Evolutionary conservation across 2,329 filamentous ascomycete species (phyloP).

Genomic region (Corynespora cassiicola): DNA sequence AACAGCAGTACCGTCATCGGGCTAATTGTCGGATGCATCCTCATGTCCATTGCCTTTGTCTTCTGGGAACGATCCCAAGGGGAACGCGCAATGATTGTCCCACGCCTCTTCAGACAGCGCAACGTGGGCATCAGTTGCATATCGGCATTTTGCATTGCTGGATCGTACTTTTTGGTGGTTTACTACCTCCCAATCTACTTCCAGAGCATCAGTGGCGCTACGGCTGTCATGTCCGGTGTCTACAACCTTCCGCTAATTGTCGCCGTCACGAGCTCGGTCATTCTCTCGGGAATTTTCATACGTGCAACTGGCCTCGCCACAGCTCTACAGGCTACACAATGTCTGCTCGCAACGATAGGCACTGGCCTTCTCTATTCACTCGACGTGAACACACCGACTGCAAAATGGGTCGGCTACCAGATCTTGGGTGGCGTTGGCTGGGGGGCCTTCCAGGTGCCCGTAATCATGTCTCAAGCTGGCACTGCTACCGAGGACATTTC

Average conservation of each 20-base stretch:
- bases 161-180: conserved; percentile 45
- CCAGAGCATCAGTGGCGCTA: conserved; percentile 47
- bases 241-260: conserved; percentile 52
- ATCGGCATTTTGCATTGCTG: conserved; percentile 46
- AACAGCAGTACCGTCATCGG: conserved; percentile 51
- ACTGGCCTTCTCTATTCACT: conserved; percentile 53
- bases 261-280: conserved; percentile 22
- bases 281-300: conserved; percentile 20
- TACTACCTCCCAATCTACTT: conserved; percentile 60
- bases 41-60: conserved; percentile 45
- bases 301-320: conserved; percentile 40
- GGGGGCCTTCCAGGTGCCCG: conserved; percentile 26
- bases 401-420: conserved; percentile 56
- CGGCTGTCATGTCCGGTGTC: conserved; percentile 47
- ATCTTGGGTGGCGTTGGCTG: conserved; percentile 50
- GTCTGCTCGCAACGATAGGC: conserved; percentile 38
- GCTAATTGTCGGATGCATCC: conserved; percentile 51
- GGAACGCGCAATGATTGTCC: conserved; percentile 50
- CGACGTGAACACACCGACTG: conserved; percentile 39
- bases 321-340: conserved; percentile 32
- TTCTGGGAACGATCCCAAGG: conserved; percentile 44
- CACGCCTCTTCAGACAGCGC: conserved; percentile 47
- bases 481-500: conserved; percentile 34
- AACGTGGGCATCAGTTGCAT: conserved; percentile 41
- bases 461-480: conserved; percentile 46